phyloP scores from a whole-genome alignment of 2,329 filamentous ascomycete species.

The Davidsoniella neocaledoniae region DNA sequence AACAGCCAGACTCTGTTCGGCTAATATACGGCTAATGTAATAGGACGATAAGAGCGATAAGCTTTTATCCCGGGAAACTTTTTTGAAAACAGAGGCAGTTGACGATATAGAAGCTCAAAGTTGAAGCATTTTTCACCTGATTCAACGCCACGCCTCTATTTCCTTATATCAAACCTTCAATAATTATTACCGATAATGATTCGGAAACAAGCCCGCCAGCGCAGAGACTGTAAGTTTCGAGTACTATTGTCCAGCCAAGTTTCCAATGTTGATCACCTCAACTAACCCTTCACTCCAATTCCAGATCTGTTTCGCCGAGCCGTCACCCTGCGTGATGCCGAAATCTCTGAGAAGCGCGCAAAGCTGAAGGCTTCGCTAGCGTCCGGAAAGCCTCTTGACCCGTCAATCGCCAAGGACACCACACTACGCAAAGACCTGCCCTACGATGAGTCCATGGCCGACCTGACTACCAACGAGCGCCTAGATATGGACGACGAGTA shows the following conservation, averaged over 20 bases:
- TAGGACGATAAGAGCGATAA: constrained; percentile 3
- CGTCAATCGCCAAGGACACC: constrained; percentile 74
- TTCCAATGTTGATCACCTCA: background rate
- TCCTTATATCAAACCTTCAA: background rate
- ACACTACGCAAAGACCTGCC: constrained; percentile 71
- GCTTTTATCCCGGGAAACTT: constrained; percentile 11
- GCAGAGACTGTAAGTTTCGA: constrained; percentile 21
- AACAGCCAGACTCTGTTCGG: background rate
- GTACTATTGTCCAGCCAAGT: background rate
- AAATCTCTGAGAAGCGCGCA: constrained; percentile 80
- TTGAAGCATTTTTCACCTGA: background rate
- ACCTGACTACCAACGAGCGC: constrained; percentile 49
- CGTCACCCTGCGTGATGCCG: constrained; percentile 72
- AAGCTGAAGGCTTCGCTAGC: constrained; percentile 76
- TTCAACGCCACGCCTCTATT: background rate
- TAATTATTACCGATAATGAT: constrained; percentile 9
- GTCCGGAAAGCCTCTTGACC: constrained; percentile 71
- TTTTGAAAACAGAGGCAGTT: constrained; percentile 6
- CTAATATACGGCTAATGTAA: constrained; percentile 4
- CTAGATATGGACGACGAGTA: constrained; percentile 80
- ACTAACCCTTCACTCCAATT: background rate
- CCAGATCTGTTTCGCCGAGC: constrained; percentile 70
- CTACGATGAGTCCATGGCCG: constrained; percentile 71
- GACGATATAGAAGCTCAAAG: background rate
- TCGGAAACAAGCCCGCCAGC: constrained; percentile 25